phyloP scores from a whole-genome alignment of 140 eudicot species.

The Oenanthe javanica region DNA sequence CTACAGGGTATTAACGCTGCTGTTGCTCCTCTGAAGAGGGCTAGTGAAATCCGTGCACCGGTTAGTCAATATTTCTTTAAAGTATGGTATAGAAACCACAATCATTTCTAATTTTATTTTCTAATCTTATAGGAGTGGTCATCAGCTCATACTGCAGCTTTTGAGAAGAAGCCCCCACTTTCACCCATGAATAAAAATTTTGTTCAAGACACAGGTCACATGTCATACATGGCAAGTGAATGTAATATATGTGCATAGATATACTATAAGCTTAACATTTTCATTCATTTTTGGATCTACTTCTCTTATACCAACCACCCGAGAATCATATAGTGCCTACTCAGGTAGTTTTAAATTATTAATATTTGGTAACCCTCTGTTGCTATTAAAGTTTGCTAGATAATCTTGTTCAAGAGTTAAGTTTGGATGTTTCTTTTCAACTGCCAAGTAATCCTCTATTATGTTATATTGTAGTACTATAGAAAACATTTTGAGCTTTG shows the following conservation, averaged over 20 bases:
- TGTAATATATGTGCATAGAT: neutral
- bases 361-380: neutral
- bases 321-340: neutral
- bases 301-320: neutral
- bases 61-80: neutral
- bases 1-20: neutral
- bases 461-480: neutral
- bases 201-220: constrained; percentile 16
- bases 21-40: neutral
- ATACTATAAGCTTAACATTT: neutral
- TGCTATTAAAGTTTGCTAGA: neutral
- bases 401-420: neutral
- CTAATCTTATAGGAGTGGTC: constrained; percentile 19
- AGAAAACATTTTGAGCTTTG: neutral
- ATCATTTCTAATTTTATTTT: neutral
- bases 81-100: neutral
- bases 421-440: neutral
- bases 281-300: neutral
- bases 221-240: constrained; percentile 20
- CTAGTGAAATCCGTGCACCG: constrained; percentile 2
- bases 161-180: constrained; percentile 30
- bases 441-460: neutral
- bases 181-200: constrained; percentile 26
- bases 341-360: neutral
- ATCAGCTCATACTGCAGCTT: constrained; percentile 12